These are phyloP conservation scores for Annona squamosa DNA, from an alignment of 164 flowering plant species.

Conservation along the genomic window DNA sequence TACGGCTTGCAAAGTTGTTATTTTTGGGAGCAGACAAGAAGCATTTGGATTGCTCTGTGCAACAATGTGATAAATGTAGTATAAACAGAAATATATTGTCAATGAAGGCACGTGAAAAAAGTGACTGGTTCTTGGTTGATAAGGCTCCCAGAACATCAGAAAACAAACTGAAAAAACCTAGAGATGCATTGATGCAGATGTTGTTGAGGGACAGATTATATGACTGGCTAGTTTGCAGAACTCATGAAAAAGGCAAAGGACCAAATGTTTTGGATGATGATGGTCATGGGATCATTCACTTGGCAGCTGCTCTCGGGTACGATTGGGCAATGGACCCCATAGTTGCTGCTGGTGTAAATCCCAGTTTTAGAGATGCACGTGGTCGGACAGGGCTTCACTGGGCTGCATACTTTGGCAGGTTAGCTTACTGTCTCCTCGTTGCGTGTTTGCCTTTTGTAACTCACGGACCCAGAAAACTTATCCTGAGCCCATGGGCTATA, in stretches of 20 bases:
- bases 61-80: slow-evolving; percentile 42
- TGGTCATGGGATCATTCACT: slow-evolving; percentile 66
- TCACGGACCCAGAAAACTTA: too few relatives aligned
- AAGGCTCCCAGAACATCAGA: slow-evolving; percentile 6
- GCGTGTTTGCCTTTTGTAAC: not conserved
- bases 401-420: slow-evolving; percentile 85
- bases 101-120: slow-evolving; percentile 10
- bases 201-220: slow-evolving; percentile 50
- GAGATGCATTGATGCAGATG: slow-evolving; percentile 36
- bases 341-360: slow-evolving; percentile 56
- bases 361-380: slow-evolving; percentile 56
- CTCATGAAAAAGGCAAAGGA: slow-evolving; percentile 54
- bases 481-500: too few relatives aligned
- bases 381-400: slow-evolving; percentile 78
- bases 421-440: slow-evolving; percentile 6
- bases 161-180: slow-evolving; percentile 18
- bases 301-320: slow-evolving; percentile 81
- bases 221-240: slow-evolving; percentile 53
- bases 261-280: slow-evolving; percentile 43
- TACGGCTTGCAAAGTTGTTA: slow-evolving; percentile 46
- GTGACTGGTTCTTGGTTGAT: slow-evolving; percentile 25
- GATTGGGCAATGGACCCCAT: slow-evolving; percentile 60
- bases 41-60: slow-evolving; percentile 31
- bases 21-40: slow-evolving; percentile 24
- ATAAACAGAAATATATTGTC: slow-evolving; percentile 24